Conservation (phyloP, 2,329 filamentous ascomycete species). For the Diplodia seriata region DNA sequence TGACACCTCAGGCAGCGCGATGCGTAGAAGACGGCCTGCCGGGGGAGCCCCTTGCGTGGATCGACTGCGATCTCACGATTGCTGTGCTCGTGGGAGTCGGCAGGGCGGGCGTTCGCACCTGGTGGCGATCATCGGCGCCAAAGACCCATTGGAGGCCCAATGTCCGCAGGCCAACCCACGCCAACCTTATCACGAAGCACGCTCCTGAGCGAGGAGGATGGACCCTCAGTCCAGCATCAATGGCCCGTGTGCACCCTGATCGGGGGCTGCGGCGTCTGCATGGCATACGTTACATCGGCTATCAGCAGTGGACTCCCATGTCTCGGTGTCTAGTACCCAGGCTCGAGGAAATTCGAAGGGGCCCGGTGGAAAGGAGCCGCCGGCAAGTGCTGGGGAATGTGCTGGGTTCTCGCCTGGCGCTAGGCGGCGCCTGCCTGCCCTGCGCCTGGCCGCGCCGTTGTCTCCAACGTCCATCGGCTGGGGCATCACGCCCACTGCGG, state of each 20-base stretch:
- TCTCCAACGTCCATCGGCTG: conserved; percentile 17
- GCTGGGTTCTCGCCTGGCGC: neutral
- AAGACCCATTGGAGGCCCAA: conserved; percentile 6
- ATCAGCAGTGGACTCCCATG: neutral
- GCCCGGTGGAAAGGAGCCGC: conserved; percentile 2
- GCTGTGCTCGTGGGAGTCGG: conserved; percentile 11
- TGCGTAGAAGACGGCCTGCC: neutral
- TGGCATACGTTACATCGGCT: conserved; percentile 12
- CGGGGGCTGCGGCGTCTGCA: neutral
- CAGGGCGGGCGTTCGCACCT: conserved; percentile 10
- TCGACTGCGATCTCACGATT: conserved; percentile 12
- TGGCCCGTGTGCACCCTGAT: neutral
- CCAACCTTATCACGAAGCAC: conserved; percentile 18
- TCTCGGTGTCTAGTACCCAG: conserved; percentile 8
- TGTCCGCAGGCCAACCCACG: neutral
- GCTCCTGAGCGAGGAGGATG: conserved; percentile 6
- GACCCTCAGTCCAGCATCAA: neutral
- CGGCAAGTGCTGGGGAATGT: conserved; percentile 8
- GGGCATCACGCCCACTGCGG: neutral
- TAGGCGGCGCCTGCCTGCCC: neutral
- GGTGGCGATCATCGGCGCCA: conserved; percentile 16
- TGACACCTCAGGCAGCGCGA: conserved; percentile 19
- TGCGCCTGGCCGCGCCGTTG: conserved; percentile 9
- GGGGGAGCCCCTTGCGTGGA: conserved; percentile 20
- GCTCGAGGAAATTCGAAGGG: neutral